Percentiles rank a stretch among this genome's conserved stretches.
phyloP scores from a whole-genome alignment of 331 rosid species.

The Dryas integrifolia region DNA sequence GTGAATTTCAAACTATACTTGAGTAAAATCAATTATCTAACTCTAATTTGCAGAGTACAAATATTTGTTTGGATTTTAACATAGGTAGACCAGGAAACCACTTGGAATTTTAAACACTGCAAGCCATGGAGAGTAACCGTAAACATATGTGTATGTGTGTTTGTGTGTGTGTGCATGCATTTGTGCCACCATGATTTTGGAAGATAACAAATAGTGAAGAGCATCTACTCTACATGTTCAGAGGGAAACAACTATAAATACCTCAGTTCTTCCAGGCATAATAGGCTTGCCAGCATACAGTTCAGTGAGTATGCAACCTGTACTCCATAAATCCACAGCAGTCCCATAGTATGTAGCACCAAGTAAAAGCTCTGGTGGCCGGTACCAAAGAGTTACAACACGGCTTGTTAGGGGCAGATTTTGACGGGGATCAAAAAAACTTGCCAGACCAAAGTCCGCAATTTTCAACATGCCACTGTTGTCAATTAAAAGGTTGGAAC shows the following conservation, averaged over 20 bases:
- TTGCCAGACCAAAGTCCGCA: slow-evolving; percentile 89
- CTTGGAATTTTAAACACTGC: neutral
- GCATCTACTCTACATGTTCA: slow-evolving; percentile 18
- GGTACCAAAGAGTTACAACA: slow-evolving; percentile 91
- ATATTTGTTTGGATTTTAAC: neutral
- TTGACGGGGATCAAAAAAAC: slow-evolving; percentile 71
- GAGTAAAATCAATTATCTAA: neutral
- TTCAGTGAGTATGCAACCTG: slow-evolving; percentile 94
- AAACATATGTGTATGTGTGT: neutral
- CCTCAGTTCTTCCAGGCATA: slow-evolving; percentile 98
- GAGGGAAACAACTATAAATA: slow-evolving; percentile 22
- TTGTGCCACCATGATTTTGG: neutral
- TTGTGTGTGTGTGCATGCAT: neutral
- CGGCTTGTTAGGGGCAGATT: slow-evolving; percentile 81
- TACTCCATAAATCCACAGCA: slow-evolving; percentile 87
- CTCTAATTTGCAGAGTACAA: neutral
- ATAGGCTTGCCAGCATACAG: slow-evolving; percentile 88
- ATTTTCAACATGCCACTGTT: slow-evolving; percentile 74
- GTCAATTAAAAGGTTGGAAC: slow-evolving; percentile 89
- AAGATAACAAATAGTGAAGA: slow-evolving; percentile 12
- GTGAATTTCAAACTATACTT: neutral
- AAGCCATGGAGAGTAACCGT: neutral
- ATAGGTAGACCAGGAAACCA: neutral
- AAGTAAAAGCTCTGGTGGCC: slow-evolving; percentile 90
- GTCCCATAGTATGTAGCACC: slow-evolving; percentile 86